A percentile compares a stretch with the other conserved stretches of the same genome.
Evolutionary conservation across 1,139 yeast genomes (phyloP).

Genomic region (Yamadazyma spencermartinsiae): DNA sequence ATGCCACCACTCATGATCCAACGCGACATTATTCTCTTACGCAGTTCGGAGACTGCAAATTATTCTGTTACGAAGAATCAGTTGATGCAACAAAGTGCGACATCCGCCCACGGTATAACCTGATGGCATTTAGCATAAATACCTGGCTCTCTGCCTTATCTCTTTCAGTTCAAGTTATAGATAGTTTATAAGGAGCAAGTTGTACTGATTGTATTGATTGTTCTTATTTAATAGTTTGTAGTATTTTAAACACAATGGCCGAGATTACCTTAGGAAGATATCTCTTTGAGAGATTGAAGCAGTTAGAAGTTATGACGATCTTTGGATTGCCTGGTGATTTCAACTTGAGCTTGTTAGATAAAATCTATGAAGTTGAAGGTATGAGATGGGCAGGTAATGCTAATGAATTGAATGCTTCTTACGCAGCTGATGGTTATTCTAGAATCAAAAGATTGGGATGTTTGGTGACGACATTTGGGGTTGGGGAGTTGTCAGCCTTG

Average conservation of each 20-base stretch:
- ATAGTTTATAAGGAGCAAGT: too few species aligned
- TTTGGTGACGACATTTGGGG: constrained; percentile 44
- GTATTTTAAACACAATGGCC: constrained; percentile 22
- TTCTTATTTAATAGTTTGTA: too few species aligned
- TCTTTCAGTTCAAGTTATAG: too few species aligned
- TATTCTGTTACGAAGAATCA: constrained; percentile 6
- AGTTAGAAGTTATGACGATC: constrained; percentile 39
- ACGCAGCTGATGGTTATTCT: constrained; percentile 46
- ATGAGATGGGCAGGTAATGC: constrained; percentile 46
- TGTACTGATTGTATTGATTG: too few species aligned
- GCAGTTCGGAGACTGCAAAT: neutral
- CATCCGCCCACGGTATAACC: neutral
- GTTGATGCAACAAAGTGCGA: constrained; percentile 9
- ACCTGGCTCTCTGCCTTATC: neutral
- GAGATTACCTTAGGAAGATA: constrained; percentile 44
- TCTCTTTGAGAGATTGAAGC: constrained; percentile 45
- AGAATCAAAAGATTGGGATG: constrained; percentile 39
- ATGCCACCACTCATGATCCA: neutral
- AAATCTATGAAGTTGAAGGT: constrained; percentile 38
- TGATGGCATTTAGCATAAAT: neutral
- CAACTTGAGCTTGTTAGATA: constrained; percentile 38
- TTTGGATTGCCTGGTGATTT: constrained; percentile 48
- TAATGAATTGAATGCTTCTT: constrained; percentile 45
- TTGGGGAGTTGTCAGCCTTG: constrained; percentile 42
- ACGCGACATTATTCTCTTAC: constrained; percentile 2